Conservation (phyloP, 768 basidiomycete species). For the Daedaleopsis sinensis region DNA sequence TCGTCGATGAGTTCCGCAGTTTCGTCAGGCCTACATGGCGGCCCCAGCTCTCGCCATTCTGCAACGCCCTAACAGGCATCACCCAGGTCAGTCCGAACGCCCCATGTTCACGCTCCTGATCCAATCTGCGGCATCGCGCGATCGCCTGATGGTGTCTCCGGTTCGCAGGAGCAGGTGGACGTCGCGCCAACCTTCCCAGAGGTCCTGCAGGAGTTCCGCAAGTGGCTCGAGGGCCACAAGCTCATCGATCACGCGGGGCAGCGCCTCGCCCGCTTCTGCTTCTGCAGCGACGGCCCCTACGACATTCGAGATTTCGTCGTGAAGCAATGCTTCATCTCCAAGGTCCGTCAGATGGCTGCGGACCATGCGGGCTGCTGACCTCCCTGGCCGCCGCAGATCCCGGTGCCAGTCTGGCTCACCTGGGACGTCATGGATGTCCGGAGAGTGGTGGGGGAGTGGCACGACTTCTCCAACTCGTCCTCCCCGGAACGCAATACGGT, state of each 20-base stretch:
- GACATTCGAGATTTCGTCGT: conserved; percentile 85
- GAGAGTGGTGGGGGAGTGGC: conserved; percentile 54
- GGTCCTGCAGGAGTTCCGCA: conserved; percentile 62
- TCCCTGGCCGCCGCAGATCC: conserved; percentile 42
- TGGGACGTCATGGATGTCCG: conserved; percentile 80
- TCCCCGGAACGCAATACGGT: conserved; percentile 4
- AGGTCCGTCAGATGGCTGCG: conserved; percentile 43
- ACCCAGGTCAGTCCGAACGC: conserved; percentile 68
- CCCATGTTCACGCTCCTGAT: background rate
- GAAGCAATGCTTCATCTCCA: conserved; percentile 89
- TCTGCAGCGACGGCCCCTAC: conserved; percentile 85
- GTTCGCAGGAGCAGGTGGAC: conserved; percentile 74
- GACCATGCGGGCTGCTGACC: conserved; percentile 9
- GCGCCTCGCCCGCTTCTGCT: conserved; percentile 67
- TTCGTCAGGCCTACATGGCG: conserved; percentile 90
- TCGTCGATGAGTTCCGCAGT: conserved; percentile 82
- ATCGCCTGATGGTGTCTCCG: background rate
- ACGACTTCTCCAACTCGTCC: conserved; percentile 8
- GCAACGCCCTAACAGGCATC: conserved; percentile 87
- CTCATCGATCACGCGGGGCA: conserved; percentile 66
- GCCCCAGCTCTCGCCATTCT: conserved; percentile 81
- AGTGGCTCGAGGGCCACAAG: conserved; percentile 71
- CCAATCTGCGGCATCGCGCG: conserved; percentile 2
- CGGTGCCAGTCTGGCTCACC: conserved; percentile 73
- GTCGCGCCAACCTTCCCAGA: conserved; percentile 73